Evolutionary conservation across 2,329 filamentous ascomycete genomes (phyloP), one percentile per base, ranked within the genome.

Genomic region (Colletotrichum liaoningense): DNA sequence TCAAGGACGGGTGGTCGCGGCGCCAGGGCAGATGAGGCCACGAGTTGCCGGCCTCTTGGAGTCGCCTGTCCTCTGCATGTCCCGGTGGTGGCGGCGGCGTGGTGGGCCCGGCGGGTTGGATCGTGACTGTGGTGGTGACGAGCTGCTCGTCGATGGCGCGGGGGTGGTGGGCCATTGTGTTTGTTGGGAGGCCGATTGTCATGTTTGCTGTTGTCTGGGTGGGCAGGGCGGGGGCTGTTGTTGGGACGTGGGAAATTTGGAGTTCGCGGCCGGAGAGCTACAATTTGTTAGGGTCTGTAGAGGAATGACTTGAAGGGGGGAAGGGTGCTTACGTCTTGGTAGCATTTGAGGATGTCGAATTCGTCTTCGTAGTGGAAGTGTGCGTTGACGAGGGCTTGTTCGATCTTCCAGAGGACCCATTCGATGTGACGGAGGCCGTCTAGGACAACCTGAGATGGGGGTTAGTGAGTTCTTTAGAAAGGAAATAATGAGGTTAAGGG

Each of bases 341-440:
- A 69, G 73, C 73, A 75, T 30, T 52, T 19, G 12, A 59, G 22
- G 49, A 74, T 69, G 12, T 35, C 24, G 26, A 33, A 33, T 66
- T 75, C 70, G 19, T 75, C 70, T 24, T 59, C 57, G 5, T n/a
- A 35, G 56, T 70, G 67, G 62, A 60, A 75, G 30, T 5, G 60
- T 38, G 55, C 7, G 24, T 66, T 28, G 24, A 70, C 16, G 11
- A 75, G 62, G 56, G 33, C 16, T 22, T 54, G 56, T 7, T 22
- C 33, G n/a, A 74, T 46, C 5, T 52, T 56, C 46, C 30, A 57
- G 26, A 75, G 46, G 24, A 42, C 26, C 65, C 57, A 69, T 42
- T 75, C 73, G 3, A 75, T 73, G 46, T 67, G 24, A 26, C 73
- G 70, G 22, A 75, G 46, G n/a, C 70, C 70, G 24, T 74, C 62